Percentiles rank a stretch among this genome's conserved stretches.
These are phyloP conservation scores for Neostapfia colusana DNA, from an alignment of 176 grass and related monocot species.

Conservation along the genomic window DNA sequence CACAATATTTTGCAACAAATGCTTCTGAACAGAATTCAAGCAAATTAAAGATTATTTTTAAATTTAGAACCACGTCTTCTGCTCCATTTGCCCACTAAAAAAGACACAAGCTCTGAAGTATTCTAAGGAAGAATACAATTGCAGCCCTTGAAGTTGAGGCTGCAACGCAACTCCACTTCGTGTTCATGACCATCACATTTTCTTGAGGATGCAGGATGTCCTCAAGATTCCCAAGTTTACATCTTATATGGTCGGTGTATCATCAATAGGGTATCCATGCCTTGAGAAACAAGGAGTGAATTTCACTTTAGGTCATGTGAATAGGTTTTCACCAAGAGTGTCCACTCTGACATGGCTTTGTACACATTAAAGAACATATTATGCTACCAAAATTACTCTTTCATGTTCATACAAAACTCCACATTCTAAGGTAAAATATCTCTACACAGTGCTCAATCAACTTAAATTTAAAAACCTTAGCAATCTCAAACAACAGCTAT, in stretches of 20 bases:
- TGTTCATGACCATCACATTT: conserved; percentile 5
- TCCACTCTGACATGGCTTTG: no score
- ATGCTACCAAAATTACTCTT: no score
- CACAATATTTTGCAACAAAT: conserved; percentile 11
- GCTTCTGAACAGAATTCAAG: conserved; percentile 15
- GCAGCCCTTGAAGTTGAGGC: neutral
- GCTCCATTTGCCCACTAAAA: conserved; percentile 12
- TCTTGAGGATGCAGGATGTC: neutral
- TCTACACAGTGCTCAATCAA: neutral
- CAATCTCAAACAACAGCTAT: neutral
- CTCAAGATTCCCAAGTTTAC: conserved; percentile 3
- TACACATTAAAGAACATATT: neutral
- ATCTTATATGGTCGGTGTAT: neutral
- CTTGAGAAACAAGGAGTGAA: neutral
- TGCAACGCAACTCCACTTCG: neutral
- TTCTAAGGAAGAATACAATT: neutral
- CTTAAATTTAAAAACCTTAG: neutral
- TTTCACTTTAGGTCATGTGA: neutral
- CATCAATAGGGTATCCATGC: neutral
- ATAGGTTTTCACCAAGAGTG: neutral
- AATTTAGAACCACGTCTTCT: neutral
- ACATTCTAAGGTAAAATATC: neutral
- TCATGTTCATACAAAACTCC: no score
- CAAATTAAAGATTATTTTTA: conserved; percentile 12
- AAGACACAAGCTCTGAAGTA: neutral